A percentile compares a stretch with the other conserved stretches of the same genome.
Evolutionary conservation across 352 stramenopile species (phyloP).

Genomic region (Phytophthora multivora): DNA sequence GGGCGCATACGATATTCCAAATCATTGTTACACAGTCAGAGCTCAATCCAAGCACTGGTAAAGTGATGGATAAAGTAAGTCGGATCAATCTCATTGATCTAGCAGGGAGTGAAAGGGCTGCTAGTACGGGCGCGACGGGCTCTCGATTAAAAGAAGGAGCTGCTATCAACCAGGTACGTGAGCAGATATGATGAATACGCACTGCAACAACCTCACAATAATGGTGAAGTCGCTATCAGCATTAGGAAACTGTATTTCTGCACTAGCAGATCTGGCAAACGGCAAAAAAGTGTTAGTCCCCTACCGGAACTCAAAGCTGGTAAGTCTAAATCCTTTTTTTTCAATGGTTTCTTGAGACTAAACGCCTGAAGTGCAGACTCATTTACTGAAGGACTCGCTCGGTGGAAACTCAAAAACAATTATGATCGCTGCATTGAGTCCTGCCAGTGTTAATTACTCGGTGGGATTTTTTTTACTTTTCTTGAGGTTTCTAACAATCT

Average conservation of each 20-base stretch:
- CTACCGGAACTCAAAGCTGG: conserved; percentile 93
- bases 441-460: conserved; percentile 88
- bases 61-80: conserved; percentile 85
- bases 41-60: conserved; percentile 67
- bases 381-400: conserved; percentile 85
- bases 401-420: conserved; percentile 92
- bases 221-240: conserved; percentile 80
- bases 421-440: conserved; percentile 90
- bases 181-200: neutral
- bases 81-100: conserved; percentile 93
- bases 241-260: conserved; percentile 93
- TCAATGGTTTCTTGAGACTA: no score
- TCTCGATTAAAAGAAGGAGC: conserved; percentile 92
- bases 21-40: conserved; percentile 86
- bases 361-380: conserved; percentile 46
- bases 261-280: conserved; percentile 84
- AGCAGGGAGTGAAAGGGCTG: conserved; percentile 89
- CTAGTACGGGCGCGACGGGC: conserved; percentile 90
- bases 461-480: conserved; percentile 20
- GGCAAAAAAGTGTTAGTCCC: conserved; percentile 90
- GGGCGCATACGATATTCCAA: conserved; percentile 85
- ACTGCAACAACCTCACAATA: neutral
- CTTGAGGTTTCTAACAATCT: neutral
- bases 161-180: conserved; percentile 90
- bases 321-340: conserved; percentile 25